phyloP scores from a whole-genome alignment of 2,329 filamentous ascomycete genomes.

The Microsporum canis region DNA sequence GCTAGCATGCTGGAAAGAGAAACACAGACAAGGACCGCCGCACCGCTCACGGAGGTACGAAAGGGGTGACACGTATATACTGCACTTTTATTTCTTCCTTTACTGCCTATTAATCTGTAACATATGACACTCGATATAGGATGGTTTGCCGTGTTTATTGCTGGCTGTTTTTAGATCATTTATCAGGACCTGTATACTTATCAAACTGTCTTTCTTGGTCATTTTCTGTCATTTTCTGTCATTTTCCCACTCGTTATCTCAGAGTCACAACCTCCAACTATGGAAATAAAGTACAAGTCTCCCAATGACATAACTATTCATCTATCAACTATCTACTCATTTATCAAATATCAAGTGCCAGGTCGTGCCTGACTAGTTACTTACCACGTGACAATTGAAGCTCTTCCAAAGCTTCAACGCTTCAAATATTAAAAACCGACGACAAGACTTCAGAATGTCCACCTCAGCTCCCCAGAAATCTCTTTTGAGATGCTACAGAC shows the following conservation, averaged over 20 bases:
- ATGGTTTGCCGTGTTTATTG: neutral
- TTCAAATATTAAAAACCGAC: neutral
- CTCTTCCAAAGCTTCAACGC: neutral
- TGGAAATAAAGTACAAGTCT: neutral
- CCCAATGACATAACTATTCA: neutral
- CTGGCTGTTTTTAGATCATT: neutral
- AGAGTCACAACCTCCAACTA: neutral
- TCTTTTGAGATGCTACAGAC: neutral
- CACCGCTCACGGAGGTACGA: constrained; percentile 26
- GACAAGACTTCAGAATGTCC: neutral
- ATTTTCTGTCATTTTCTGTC: neutral
- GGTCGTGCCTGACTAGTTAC: neutral
- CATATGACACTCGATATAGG: constrained; percentile 5
- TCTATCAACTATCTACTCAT: no score
- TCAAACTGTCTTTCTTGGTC: neutral
- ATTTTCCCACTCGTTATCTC: neutral
- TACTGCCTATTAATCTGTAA: neutral
- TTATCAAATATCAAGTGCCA: no score
- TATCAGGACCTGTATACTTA: constrained; percentile 2
- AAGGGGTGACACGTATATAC: constrained; percentile 16
- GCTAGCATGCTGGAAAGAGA: constrained; percentile 29
- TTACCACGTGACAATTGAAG: neutral
- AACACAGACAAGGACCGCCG: constrained; percentile 26
- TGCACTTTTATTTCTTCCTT: neutral
- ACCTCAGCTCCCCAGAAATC: neutral